These are phyloP conservation scores for Arthrobotrys sinensis DNA, from an alignment of 2,329 filamentous ascomycete species.

Conservation along the genomic window DNA sequence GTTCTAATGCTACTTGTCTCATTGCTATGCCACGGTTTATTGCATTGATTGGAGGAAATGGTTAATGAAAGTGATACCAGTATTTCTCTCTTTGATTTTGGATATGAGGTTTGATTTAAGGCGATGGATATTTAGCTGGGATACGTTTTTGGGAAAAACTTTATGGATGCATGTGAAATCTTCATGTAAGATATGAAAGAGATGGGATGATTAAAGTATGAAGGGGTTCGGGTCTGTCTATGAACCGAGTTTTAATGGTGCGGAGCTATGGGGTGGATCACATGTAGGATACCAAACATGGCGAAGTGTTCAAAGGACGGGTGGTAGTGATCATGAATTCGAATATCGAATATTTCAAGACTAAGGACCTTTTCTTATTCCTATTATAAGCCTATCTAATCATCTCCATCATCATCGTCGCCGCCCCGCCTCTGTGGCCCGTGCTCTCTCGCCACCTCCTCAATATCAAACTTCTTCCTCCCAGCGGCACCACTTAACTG, in stretches of 20 bases:
- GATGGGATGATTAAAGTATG: not conserved
- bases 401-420: slow-evolving; percentile 51
- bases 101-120: not conserved
- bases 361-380: not conserved
- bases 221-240: not conserved
- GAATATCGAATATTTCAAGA: not conserved
- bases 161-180: not conserved
- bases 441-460: slow-evolving; percentile 77
- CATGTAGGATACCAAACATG: too few species aligned
- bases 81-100: not conserved
- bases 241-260: too few species aligned
- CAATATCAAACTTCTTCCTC: slow-evolving; percentile 90
- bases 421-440: slow-evolving; percentile 9
- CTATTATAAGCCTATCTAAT: slow-evolving; percentile 36
- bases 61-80: not conserved
- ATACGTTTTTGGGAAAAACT: not conserved
- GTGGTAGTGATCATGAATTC: not conserved
- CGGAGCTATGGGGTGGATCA: too few species aligned
- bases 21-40: slow-evolving; percentile 1
- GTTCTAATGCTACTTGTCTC: not conserved
- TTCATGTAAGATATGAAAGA: slow-evolving; percentile 11
- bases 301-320: too few species aligned
- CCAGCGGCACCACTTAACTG: slow-evolving; percentile 83
- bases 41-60: not conserved
- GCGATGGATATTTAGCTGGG: not conserved